A percentile compares a stretch with the other conserved stretches of the same genome.
These are phyloP conservation scores for Syzygium syzygioides DNA, from an alignment of 441 rosid genomes.

Conservation along the genomic window DNA sequence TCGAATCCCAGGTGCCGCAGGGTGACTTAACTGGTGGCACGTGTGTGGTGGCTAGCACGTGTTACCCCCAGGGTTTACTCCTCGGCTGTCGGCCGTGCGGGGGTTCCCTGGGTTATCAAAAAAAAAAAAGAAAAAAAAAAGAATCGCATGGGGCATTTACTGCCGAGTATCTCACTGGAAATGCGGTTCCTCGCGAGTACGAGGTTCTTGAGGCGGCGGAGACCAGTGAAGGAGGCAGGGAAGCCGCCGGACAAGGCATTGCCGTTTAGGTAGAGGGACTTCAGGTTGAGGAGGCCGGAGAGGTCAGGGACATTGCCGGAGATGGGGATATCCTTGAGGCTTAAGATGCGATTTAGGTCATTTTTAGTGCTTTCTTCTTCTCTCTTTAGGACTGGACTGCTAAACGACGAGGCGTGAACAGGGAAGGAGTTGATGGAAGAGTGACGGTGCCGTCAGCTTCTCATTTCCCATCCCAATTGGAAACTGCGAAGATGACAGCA, in stretches of 20 bases:
- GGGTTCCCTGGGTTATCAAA: too few relatives aligned
- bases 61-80: too few relatives aligned
- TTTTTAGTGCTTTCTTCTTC: neutral
- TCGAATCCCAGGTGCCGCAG: too few relatives aligned
- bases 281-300: conserved; percentile 61
- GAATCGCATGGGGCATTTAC: too few relatives aligned
- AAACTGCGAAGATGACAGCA: too few relatives aligned
- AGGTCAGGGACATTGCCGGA: conserved; percentile 65
- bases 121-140: too few relatives aligned
- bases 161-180: conserved; percentile 50
- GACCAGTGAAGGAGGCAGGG: conserved; percentile 47
- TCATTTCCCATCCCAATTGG: neutral
- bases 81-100: too few relatives aligned
- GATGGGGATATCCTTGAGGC: conserved; percentile 73
- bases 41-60: too few relatives aligned
- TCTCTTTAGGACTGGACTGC: neutral
- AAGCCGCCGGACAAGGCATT: conserved; percentile 68
- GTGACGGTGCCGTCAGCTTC: too few relatives aligned
- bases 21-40: too few relatives aligned
- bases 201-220: conserved; percentile 68
- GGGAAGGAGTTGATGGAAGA: neutral
- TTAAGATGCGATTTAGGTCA: conserved; percentile 41
- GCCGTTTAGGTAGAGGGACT: conserved; percentile 53
- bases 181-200: conserved; percentile 45
- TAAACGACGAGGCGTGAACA: neutral